phyloP scores from a whole-genome alignment of 1,284 basidiomycete genomes.

The Ceratobasidium sp. region DNA sequence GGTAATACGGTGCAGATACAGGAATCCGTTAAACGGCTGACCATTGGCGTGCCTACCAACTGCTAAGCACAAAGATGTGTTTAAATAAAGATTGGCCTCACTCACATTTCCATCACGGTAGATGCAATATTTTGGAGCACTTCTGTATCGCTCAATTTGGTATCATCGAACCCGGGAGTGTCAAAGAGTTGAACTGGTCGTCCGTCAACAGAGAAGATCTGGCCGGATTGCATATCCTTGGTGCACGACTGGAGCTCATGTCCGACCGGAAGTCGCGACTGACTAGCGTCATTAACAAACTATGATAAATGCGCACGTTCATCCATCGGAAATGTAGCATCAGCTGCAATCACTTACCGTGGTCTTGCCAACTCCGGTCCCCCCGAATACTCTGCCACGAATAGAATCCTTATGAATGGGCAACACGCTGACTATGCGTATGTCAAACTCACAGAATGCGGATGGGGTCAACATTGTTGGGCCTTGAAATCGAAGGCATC shows the following conservation, averaged over 20 bases:
- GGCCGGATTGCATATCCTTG: conserved; percentile 44
- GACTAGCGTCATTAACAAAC: conserved; percentile 39
- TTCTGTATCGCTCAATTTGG: conserved; percentile 28
- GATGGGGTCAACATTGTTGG: background rate
- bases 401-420: background rate
- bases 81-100: background rate
- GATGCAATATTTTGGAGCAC: conserved; percentile 22
- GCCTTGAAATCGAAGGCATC: background rate
- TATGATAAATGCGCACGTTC: too few relatives aligned
- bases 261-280: conserved; percentile 44
- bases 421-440: background rate
- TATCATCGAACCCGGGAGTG: conserved; percentile 41
- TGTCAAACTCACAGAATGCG: background rate
- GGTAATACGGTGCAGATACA: conserved; percentile 40
- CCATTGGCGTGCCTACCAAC: background rate
- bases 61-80: background rate
- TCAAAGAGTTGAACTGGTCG: conserved; percentile 41
- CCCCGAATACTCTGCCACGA: conserved; percentile 20
- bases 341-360: background rate
- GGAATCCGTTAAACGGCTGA: conserved; percentile 23
- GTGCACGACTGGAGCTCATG: conserved; percentile 51
- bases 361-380: conserved; percentile 34
- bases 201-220: background rate
- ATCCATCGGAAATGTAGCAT: background rate
- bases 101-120: conserved; percentile 31